Conservation (phyloP, 495 filamentous ascomycete species). For the Penicillium steckii region DNA sequence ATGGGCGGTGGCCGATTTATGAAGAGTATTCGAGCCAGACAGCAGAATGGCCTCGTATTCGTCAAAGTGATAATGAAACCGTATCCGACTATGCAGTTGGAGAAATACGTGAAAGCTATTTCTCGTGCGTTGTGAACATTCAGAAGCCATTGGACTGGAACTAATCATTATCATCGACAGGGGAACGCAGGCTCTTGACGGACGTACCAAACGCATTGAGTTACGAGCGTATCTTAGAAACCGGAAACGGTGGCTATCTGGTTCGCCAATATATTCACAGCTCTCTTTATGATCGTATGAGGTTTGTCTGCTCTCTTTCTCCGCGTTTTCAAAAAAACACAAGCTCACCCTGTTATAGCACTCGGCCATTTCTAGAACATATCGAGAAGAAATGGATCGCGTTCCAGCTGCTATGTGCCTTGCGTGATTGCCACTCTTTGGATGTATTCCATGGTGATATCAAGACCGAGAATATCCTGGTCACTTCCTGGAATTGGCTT, state of each 20-base stretch:
- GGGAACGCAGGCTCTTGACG: constrained; percentile 73
- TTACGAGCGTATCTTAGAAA: constrained; percentile 88
- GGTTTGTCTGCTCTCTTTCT: constrained; percentile 39
- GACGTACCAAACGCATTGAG: constrained; percentile 89
- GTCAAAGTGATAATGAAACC: constrained; percentile 96
- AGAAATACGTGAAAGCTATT: constrained; percentile 71
- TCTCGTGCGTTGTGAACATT: constrained; percentile 53
- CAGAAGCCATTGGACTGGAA: constrained; percentile 2
- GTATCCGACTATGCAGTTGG: constrained; percentile 70
- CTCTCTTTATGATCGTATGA: constrained; percentile 94
- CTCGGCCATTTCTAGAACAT: constrained; percentile 93
- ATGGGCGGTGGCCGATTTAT: constrained; percentile 94
- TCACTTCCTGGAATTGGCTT: constrained; percentile 99
- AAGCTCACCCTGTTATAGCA: constrained; percentile 52
- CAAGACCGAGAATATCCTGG: constrained; percentile 93
- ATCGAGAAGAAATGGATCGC: constrained; percentile 99
- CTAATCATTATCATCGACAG: constrained; percentile 45
- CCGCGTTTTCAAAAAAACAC: neutral
- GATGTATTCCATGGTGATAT: constrained; percentile 97
- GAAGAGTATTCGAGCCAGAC: constrained; percentile 89
- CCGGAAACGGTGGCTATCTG: constrained; percentile 84
- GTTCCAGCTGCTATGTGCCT: constrained; percentile 89
- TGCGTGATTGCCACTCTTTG: constrained; percentile 89
- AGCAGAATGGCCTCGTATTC: constrained; percentile 85
- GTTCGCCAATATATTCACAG: constrained; percentile 96